Evolutionary conservation across 116 monocot genomes (phyloP), one percentile per base, ranked within the genome.

Genomic region (Zostera marina): DNA sequence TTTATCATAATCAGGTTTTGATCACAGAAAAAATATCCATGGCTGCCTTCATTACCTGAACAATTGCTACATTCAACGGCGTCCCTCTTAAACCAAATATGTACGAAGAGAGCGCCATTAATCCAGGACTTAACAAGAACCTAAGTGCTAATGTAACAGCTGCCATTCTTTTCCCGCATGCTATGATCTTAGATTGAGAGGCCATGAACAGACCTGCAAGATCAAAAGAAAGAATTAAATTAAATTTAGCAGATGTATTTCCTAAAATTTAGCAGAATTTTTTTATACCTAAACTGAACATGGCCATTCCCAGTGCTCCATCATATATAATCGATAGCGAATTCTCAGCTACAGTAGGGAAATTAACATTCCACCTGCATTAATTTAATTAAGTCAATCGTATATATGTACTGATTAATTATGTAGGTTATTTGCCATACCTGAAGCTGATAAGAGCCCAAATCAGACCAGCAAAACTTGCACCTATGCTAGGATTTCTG

Each of bases 251-350:
- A 26, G 26, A 26, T 4, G 26, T 49, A 49, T 15, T 7, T 9
- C n/a, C 17, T 9, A 7, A 47, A n/a, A 16, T 47, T 47, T 0
- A 47, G 47, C 6, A 47, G 47, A 13, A n/a, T n/a, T 47, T 16
- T 19, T 19, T 16, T 12, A 51, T 63, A 92, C 87, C 92, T 77
- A 83, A 80, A 67, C 91, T 86, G 47, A 92, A 92, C 91, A 92
- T 92, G 13, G 86, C 77, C 74, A 78, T 74, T 32, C 83, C 92
- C 1, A 73, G 71, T 15, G 83, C 87, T 0, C 83, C 77, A 45
- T 70, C 83, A 4, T 87, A 77, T 78, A 92, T 86, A 48, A 92
- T 79, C 63, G 73, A 13, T n/a, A 92, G 65, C 3, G 77, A 92
- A 0, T 76, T 76, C 41, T 87, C 77, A 54, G 87, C 69, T 53